Conservation (phyloP, 768 basidiomycete species). For the Phaffia australis region DNA sequence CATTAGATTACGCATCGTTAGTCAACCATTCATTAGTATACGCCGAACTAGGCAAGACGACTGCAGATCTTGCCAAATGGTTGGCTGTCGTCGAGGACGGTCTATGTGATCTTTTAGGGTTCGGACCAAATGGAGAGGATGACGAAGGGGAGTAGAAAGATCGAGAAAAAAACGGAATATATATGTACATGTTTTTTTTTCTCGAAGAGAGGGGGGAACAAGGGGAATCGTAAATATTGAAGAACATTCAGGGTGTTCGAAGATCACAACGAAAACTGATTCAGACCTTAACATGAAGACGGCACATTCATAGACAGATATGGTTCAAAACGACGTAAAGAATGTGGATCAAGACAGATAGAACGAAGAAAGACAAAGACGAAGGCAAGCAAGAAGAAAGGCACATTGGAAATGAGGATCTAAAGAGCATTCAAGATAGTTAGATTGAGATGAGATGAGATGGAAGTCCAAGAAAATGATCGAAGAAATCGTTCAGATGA, state of each 20-base stretch:
- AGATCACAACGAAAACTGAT: too few species aligned
- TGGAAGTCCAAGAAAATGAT: background rate
- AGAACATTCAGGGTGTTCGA: too few species aligned
- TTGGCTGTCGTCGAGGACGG: slow-evolving; percentile 23
- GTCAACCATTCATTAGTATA: slow-evolving; percentile 5
- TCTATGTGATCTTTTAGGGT: background rate
- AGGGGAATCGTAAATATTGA: too few species aligned
- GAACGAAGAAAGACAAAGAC: background rate
- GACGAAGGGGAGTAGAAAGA: too few species aligned
- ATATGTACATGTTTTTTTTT: too few species aligned
- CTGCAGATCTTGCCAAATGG: slow-evolving; percentile 18
- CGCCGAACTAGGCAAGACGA: slow-evolving; percentile 19
- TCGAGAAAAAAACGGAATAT: too few species aligned
- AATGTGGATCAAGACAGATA: background rate
- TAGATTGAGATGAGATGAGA: background rate
- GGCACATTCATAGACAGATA: too few species aligned
- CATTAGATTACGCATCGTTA: slow-evolving; percentile 21
- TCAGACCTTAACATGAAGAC: too few species aligned
- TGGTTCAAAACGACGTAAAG: too few species aligned
- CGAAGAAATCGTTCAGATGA: too few species aligned
- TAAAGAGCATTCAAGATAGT: background rate
- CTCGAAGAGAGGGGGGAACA: too few species aligned
- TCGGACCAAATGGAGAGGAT: too few species aligned
- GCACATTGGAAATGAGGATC: background rate
- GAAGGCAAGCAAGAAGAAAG: background rate